Percentiles rank a stretch among this genome's conserved stretches.
These are phyloP conservation scores for Fusarium subglutinans DNA, from an alignment of 2,329 filamentous ascomycete species.

Conservation along the genomic window DNA sequence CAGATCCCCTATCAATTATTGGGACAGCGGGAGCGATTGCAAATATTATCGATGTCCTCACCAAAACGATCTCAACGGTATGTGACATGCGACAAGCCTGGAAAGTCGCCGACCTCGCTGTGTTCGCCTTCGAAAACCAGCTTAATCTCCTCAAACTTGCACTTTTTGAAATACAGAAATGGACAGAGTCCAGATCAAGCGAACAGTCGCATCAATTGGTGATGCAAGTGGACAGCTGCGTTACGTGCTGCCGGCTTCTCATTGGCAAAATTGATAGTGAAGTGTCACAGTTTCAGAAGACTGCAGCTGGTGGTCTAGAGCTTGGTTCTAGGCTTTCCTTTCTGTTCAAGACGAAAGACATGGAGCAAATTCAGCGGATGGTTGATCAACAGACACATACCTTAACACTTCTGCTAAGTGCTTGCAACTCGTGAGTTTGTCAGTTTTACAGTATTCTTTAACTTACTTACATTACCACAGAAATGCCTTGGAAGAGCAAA, in stretches of 20 bases:
- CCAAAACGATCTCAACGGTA: background rate
- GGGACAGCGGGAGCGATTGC: background rate
- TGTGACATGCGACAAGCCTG: background rate
- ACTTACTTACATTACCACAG: background rate
- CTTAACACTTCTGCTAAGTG: background rate
- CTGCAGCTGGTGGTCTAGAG: background rate
- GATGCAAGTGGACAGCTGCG: background rate
- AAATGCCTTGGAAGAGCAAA: background rate
- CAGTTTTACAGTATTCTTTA: rapidly evolving
- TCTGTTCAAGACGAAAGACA: background rate
- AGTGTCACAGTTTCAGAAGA: background rate
- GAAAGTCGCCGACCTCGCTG: background rate
- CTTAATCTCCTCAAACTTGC: background rate
- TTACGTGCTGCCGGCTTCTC: background rate
- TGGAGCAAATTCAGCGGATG: background rate
- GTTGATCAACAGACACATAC: background rate
- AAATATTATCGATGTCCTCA: background rate
- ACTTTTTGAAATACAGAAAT: background rate
- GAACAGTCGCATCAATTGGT: background rate
- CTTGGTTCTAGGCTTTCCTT: background rate
- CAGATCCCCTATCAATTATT: background rate
- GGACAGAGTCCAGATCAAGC: background rate
- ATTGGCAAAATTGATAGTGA: background rate
- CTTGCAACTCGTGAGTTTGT: background rate
- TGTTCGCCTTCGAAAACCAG: background rate